phyloP scores from a whole-genome alignment of 495 filamentous ascomycete species.

The Apodospora peruviana region DNA sequence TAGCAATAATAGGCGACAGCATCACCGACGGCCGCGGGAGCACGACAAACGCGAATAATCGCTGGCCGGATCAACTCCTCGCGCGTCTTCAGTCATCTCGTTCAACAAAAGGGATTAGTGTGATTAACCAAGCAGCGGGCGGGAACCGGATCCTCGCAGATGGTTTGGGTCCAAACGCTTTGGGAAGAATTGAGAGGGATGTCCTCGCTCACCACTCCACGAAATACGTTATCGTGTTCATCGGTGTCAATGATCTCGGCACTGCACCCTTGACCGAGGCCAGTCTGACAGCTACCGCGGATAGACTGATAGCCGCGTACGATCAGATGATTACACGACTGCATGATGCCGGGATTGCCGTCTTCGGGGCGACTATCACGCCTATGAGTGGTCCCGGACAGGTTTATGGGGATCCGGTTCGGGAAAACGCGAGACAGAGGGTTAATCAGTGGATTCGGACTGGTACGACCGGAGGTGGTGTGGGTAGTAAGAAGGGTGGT shows the following conservation, averaged over 20 bases:
- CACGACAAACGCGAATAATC: slow-evolving; percentile 55
- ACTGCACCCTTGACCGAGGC: slow-evolving; percentile 32
- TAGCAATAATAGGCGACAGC: slow-evolving; percentile 59
- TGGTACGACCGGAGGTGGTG: slow-evolving; percentile 6
- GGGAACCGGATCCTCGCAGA: slow-evolving; percentile 59
- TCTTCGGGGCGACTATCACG: slow-evolving; percentile 59
- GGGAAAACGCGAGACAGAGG: slow-evolving; percentile 49
- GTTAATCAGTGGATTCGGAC: slow-evolving; percentile 58
- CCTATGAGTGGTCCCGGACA: slow-evolving; percentile 45
- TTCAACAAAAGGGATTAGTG: slow-evolving; percentile 29
- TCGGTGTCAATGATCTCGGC: slow-evolving; percentile 63
- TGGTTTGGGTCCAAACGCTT: slow-evolving; percentile 52
- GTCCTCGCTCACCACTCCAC: slow-evolving; percentile 49
- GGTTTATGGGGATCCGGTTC: slow-evolving; percentile 39
- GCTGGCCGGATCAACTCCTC: slow-evolving; percentile 59
- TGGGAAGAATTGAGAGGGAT: slow-evolving; percentile 56
- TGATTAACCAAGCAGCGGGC: slow-evolving; percentile 63
- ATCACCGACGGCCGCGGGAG: slow-evolving; percentile 62
- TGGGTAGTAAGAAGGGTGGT: neutral
- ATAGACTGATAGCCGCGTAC: slow-evolving; percentile 49
- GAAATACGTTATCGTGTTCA: slow-evolving; percentile 53
- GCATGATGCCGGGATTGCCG: slow-evolving; percentile 43
- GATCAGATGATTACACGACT: slow-evolving; percentile 50
- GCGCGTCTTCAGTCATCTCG: slow-evolving; percentile 34
- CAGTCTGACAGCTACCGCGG: slow-evolving; percentile 37